Conservation (phyloP, 2,329 filamentous ascomycete genomes). For the Aspergillus niger region DNA sequence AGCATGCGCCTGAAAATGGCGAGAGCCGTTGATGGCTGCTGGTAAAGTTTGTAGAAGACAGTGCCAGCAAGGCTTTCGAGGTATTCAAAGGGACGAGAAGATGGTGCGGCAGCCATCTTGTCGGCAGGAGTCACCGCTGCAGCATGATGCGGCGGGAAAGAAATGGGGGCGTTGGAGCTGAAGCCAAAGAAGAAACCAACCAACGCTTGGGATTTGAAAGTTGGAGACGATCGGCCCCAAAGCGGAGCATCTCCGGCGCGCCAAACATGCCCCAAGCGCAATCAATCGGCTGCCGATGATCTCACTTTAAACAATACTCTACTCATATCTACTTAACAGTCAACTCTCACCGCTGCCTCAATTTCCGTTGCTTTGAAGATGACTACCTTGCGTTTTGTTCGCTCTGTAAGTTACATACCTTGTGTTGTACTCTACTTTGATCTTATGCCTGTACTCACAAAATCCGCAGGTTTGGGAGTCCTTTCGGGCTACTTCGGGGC, state of each 20-base stretch:
- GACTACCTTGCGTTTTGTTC: conserved; percentile 64
- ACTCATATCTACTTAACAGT: no score
- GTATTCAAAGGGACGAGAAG: conserved; percentile 73
- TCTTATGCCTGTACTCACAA: conserved; percentile 20
- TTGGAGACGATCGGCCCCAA: conserved; percentile 1
- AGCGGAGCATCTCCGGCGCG: conserved; percentile 26
- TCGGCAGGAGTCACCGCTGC: conserved; percentile 28
- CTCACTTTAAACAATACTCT: conserved; percentile 10
- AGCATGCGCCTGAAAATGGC: conserved; percentile 98
- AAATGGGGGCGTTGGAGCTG: conserved; percentile 9
- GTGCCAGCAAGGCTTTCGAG: conserved; percentile 88
- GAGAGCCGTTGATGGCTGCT: conserved; percentile 91
- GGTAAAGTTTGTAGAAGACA: conserved; percentile 88
- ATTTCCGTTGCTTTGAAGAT: conserved; percentile 35
- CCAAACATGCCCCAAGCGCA: conserved; percentile 34
- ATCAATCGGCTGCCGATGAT: conserved; percentile 28
- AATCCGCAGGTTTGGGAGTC: conserved; percentile 72
- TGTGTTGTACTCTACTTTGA: neutral
- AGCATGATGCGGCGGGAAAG: conserved; percentile 26
- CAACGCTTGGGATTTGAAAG: neutral
- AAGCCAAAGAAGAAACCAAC: conserved; percentile 5
- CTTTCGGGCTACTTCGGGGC: conserved; percentile 79
- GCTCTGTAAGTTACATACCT: conserved; percentile 55
- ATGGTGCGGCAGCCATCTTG: conserved; percentile 59
- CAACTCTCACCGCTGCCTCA: neutral